These are phyloP conservation scores for Boletus barrowsii DNA, from an alignment of 768 basidiomycete genomes.

Conservation along the genomic window DNA sequence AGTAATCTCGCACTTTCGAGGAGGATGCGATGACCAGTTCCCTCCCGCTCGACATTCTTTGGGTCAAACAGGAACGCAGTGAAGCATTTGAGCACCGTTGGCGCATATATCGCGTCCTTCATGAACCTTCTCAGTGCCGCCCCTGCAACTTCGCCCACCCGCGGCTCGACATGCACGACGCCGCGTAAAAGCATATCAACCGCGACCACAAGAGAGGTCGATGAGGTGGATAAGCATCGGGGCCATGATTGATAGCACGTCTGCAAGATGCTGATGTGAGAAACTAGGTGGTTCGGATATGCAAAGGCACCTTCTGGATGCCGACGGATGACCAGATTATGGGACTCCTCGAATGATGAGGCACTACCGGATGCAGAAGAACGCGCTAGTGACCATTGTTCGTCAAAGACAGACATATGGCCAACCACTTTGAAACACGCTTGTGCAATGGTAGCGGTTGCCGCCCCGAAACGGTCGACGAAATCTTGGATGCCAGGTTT, in stretches of 20 bases:
- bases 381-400: slow-evolving; percentile 70
- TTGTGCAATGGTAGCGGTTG: slow-evolving; percentile 54
- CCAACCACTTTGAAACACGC: slow-evolving; percentile 65
- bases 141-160: slow-evolving; percentile 64
- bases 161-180: slow-evolving; percentile 81
- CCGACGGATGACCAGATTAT: slow-evolving; percentile 62
- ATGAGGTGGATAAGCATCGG: slow-evolving; percentile 61
- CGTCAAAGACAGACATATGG: slow-evolving; percentile 79
- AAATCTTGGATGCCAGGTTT: slow-evolving; percentile 74
- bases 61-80: slow-evolving; percentile 75
- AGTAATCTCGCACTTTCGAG: slow-evolving; percentile 68
- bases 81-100: slow-evolving; percentile 60
- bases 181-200: slow-evolving; percentile 79
- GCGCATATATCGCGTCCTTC: slow-evolving; percentile 52
- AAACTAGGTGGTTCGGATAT: slow-evolving; percentile 57
- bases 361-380: slow-evolving; percentile 35
- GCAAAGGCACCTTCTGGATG: slow-evolving; percentile 63
- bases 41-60: slow-evolving; percentile 56
- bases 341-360: slow-evolving; percentile 64
- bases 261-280: slow-evolving; percentile 70
- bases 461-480: slow-evolving; percentile 58
- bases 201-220: slow-evolving; percentile 52
- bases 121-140: slow-evolving; percentile 72
- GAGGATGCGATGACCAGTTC: slow-evolving; percentile 58
- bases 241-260: slow-evolving; percentile 85